Evolutionary conservation across 495 filamentous ascomycete genomes (phyloP).

Genomic region (Aspergillus campestris): DNA sequence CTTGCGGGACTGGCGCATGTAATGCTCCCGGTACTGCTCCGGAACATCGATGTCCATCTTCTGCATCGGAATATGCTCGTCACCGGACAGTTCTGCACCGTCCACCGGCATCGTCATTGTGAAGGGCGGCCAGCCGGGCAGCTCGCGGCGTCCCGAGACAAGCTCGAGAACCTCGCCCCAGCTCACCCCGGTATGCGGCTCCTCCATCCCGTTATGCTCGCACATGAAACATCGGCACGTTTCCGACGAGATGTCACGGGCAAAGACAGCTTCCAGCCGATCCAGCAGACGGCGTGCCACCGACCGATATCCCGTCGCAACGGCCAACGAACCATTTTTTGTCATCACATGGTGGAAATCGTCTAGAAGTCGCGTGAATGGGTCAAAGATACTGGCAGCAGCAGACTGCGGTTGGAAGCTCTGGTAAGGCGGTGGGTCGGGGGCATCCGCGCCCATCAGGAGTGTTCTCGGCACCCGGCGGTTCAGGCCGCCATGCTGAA

Average conservation of each 20-base stretch:
- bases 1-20: slow-evolving; percentile 78
- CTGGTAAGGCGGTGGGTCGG: slow-evolving; percentile 35
- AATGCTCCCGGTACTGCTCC: slow-evolving; percentile 82
- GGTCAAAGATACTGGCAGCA: slow-evolving; percentile 64
- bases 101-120: slow-evolving; percentile 46
- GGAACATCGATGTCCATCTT: slow-evolving; percentile 88
- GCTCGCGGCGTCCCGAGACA: slow-evolving; percentile 75
- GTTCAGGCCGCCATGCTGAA: slow-evolving; percentile 74
- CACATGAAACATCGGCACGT: slow-evolving; percentile 77
- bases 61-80: slow-evolving; percentile 56
- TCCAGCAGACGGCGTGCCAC: slow-evolving; percentile 91
- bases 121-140: slow-evolving; percentile 85
- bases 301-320: slow-evolving; percentile 91
- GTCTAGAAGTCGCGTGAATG: slow-evolving; percentile 71
- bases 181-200: slow-evolving; percentile 63
- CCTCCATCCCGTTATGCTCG: slow-evolving; percentile 43
- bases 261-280: slow-evolving; percentile 86
- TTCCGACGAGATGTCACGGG: slow-evolving; percentile 77
- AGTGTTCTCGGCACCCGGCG: slow-evolving; percentile 58
- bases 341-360: slow-evolving; percentile 74
- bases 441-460: slow-evolving; percentile 35
- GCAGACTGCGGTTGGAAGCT: slow-evolving; percentile 25
- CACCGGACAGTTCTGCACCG: slow-evolving; percentile 47
- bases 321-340: slow-evolving; percentile 81
- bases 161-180: slow-evolving; percentile 96